Base-by-base conservation (phyloP, 495 filamentous ascomycete species). In the Emericellopsis terricola region DNA sequence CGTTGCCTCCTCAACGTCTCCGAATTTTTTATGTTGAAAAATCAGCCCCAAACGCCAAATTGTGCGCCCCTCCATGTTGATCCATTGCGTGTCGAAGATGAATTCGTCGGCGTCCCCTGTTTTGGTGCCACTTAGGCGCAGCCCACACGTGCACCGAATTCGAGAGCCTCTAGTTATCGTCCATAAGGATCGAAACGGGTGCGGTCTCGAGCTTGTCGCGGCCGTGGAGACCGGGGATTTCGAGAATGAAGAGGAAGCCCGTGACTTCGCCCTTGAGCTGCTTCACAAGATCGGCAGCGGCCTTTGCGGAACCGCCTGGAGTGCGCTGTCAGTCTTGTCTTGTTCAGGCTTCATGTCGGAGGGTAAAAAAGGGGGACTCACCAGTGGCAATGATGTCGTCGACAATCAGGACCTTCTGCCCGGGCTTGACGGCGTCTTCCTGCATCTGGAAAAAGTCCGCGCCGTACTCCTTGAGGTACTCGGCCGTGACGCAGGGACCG, bases 301-400 rank as follows among this genome's bases (percentile, higher is more conserved):
- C 89, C 36, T 71, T 73, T 28, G 89, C 89, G 42, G 83, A 93
- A 43, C 89, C 89, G 57, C 85, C 85, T 94, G 44, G 38, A 39
- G 38, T 32, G 30, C 15, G 31, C 24, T 21, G 24, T 18, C 29
- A 16, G 10, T 14, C 14, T 31, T 8, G 13, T 1, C 8, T 11
- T 15, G 17, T 3, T 2, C 7, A 11, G 4, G 9, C 4, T 17
- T 32, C 14, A 32, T 15, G 8, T 7, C n/a, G n/a, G n/a, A n/a
- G n/a, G n/a, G 30, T 15, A 33, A 17, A 47, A 37, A 16, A 41
- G 8, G 26, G 18, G 23, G 31, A 34, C 75, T 52, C 65, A 92
- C 89, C 89, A 41, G 89, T 99, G 21, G 89, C 89, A 57, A 99
- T 96, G 46, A 99, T 87, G 52, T 99, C 89, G 51, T 99, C 89